Evolutionary conservation across 2,329 filamentous ascomycete species (phyloP).

Genomic region (Diplodia intermedia): DNA sequence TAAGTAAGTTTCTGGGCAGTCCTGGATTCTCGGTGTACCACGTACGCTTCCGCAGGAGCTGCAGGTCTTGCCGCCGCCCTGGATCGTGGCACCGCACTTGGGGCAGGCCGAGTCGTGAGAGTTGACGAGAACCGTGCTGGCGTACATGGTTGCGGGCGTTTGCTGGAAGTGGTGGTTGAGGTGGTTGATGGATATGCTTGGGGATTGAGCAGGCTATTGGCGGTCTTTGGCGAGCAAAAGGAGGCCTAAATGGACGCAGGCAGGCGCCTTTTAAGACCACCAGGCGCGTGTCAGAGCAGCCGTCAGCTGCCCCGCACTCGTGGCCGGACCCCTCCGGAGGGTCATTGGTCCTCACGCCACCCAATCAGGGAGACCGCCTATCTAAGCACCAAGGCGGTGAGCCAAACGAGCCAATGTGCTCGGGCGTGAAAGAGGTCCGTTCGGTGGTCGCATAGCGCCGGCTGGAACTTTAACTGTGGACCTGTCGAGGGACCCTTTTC

Average conservation of each 20-base stretch:
- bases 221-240: background rate
- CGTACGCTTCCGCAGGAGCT: conserved; percentile 49
- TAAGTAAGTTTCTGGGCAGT: background rate
- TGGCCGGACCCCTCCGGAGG: conserved; percentile 17
- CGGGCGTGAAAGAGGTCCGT: conserved; percentile 19
- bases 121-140: conserved; percentile 41
- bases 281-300: conserved; percentile 21
- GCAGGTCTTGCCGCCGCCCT: conserved; percentile 46
- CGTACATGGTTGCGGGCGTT: conserved; percentile 14
- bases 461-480: conserved; percentile 18
- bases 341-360: conserved; percentile 26
- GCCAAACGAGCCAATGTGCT: conserved; percentile 6
- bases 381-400: conserved; percentile 32
- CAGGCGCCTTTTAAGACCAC: conserved; percentile 14
- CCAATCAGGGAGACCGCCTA: conserved; percentile 31
- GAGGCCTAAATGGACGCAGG: background rate
- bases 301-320: conserved; percentile 32
- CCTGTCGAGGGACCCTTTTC: conserved; percentile 4
- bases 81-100: conserved; percentile 48
- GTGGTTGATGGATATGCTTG: background rate
- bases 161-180: background rate
- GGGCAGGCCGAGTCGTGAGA: conserved; percentile 45
- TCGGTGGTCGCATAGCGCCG: conserved; percentile 14
- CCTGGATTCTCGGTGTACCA: conserved; percentile 2
- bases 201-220: background rate